phyloP scores from a whole-genome alignment of 2,329 filamentous ascomycete species.

The Penicillium sp. region DNA sequence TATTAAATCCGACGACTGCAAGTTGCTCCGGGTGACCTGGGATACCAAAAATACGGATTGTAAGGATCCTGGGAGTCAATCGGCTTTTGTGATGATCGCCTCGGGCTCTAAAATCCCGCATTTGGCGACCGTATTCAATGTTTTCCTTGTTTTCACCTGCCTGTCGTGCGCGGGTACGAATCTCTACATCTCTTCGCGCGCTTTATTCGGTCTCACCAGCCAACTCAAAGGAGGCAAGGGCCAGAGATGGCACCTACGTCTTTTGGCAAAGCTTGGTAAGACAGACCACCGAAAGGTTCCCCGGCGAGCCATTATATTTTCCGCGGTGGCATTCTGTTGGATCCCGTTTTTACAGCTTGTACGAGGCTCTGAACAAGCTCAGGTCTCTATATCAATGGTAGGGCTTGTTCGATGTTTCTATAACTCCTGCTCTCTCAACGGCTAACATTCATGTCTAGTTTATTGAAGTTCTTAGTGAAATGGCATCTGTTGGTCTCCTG shows the following conservation, averaged over 20 bases:
- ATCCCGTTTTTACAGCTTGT: constrained; percentile 43
- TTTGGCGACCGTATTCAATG: constrained; percentile 27
- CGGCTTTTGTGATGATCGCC: constrained; percentile 28
- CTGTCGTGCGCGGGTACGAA: constrained; percentile 35
- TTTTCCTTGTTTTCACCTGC: constrained; percentile 30
- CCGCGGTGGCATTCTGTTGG: constrained; percentile 45
- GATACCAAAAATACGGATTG: background rate
- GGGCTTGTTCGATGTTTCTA: background rate
- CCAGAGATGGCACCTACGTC: constrained; percentile 10
- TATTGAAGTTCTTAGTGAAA: constrained; percentile 41
- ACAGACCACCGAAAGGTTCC: constrained; percentile 34
- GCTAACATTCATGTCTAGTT: constrained; percentile 27
- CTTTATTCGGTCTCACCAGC: constrained; percentile 32
- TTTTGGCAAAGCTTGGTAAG: constrained; percentile 26
- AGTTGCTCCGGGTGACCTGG: constrained; percentile 22
- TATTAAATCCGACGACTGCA: constrained; percentile 22
- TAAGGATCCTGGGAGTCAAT: constrained; percentile 4
- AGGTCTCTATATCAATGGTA: background rate
- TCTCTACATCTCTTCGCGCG: constrained; percentile 37
- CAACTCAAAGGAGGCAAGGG: constrained; percentile 16
- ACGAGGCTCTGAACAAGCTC: background rate
- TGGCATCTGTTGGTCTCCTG: constrained; percentile 35
- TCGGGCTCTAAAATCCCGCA: constrained; percentile 18
- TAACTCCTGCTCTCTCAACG: background rate
- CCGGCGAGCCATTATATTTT: constrained; percentile 36